These are phyloP conservation scores for Thalassiosira profunda DNA, from an alignment of 108 stramenopile genomes.

Conservation along the genomic window DNA sequence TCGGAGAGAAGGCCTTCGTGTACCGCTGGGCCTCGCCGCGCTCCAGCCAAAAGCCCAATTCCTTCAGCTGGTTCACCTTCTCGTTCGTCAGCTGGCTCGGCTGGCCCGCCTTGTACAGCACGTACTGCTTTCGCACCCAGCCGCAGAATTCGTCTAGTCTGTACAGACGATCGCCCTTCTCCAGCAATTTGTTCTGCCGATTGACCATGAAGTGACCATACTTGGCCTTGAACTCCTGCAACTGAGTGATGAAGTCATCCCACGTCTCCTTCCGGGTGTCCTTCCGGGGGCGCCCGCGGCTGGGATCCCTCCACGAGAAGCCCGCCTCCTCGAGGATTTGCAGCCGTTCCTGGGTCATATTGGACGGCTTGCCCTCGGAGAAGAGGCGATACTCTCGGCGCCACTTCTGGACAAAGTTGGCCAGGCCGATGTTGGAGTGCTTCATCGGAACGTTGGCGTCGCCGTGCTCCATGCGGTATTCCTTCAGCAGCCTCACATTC, in stretches of 20 bases:
- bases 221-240: neutral
- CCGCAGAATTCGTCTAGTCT: constrained; percentile 6
- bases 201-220: constrained; percentile 15
- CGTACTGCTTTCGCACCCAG: constrained; percentile 7
- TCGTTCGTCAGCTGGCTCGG: neutral
- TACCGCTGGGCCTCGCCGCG: neutral
- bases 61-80: constrained; percentile 8
- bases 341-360: neutral
- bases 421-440: constrained; percentile 7
- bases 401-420: constrained; percentile 26
- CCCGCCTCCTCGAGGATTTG: neutral
- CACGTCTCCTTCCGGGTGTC: constrained; percentile 7
- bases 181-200: neutral
- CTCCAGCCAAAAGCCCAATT: constrained; percentile 8
- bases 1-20: neutral
- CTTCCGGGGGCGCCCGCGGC: neutral
- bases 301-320: constrained; percentile 9
- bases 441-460: constrained; percentile 12
- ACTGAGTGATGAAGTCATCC: constrained; percentile 1
- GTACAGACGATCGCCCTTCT: neutral
- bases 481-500: neutral
- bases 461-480: neutral
- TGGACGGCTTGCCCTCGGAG: constrained; percentile 10
- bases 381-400: constrained; percentile 8
- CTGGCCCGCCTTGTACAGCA: neutral